Evolutionary conservation across 1,284 basidiomycete genomes (phyloP).

Genomic region (Tremellales sp.): DNA sequence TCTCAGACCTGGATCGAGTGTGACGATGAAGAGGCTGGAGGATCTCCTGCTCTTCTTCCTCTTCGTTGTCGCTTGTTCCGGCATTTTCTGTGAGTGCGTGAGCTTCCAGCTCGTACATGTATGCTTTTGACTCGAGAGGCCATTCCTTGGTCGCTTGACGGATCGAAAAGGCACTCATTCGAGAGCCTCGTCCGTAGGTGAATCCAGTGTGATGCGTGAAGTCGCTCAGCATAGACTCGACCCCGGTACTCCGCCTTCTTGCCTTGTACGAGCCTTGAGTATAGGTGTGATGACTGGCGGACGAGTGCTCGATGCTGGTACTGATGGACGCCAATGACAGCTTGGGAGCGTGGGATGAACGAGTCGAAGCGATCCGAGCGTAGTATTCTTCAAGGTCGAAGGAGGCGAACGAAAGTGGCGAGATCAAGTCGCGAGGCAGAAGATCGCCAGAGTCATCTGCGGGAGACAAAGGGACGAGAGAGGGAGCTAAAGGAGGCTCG

Average conservation of each 20-base stretch:
- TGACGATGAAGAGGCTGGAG: not conserved
- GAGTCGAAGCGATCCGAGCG: conserved; percentile 16
- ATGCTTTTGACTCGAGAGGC: not conserved
- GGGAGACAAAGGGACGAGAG: not conserved
- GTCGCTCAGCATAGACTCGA: not conserved
- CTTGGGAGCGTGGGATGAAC: not conserved
- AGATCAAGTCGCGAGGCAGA: not conserved
- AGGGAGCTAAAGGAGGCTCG: not conserved
- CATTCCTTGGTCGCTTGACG: not conserved
- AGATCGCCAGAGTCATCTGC: not conserved
- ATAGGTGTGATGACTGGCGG: not conserved
- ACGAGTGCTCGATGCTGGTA: not conserved
- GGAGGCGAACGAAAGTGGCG: conserved; percentile 11
- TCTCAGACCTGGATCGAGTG: not conserved
- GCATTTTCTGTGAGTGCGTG: not conserved
- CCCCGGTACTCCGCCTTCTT: not conserved
- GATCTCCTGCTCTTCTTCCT: conserved; percentile 1
- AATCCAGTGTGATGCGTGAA: not conserved
- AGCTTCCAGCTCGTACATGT: not conserved
- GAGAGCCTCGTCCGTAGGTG: conserved; percentile 1
- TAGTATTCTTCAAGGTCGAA: conserved; percentile 39
- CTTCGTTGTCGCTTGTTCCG: not conserved
- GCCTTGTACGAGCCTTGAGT: not conserved
- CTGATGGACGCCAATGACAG: not conserved
- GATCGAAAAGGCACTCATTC: conserved; percentile 10